phyloP scores from a whole-genome alignment of 257 asterid genomes.

The Salvia hispanica region DNA sequence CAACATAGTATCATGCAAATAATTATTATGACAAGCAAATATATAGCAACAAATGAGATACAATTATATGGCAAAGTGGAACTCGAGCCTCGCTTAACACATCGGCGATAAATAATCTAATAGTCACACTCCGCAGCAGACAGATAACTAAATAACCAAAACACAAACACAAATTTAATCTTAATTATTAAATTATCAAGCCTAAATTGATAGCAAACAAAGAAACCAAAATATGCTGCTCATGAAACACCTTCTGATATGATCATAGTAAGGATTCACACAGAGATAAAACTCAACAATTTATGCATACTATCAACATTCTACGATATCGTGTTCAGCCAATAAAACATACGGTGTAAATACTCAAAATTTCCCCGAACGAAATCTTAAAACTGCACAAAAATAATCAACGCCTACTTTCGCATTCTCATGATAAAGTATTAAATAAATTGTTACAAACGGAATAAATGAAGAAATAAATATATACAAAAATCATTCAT shows the following conservation, averaged over 20 bases:
- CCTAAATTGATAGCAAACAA: background rate
- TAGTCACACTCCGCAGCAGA: constrained; percentile 15
- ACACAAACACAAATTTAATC: constrained; percentile 13
- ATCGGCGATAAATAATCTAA: constrained; percentile 13
- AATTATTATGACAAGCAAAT: background rate
- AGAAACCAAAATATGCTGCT: background rate
- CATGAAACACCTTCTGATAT: background rate
- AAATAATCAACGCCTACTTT: background rate
- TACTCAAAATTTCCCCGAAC: constrained; percentile 21
- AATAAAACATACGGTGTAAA: constrained; percentile 12
- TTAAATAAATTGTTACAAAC: background rate
- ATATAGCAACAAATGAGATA: background rate
- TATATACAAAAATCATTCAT: background rate
- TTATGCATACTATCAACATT: background rate
- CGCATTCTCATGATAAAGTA: constrained; percentile 10
- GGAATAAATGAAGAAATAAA: background rate
- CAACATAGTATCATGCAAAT: background rate
- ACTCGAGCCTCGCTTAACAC: constrained; percentile 36
- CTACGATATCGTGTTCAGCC: constrained; percentile 9
- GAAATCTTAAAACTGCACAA: background rate
- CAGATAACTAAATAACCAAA: constrained; percentile 21
- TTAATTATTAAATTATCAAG: constrained; percentile 1
- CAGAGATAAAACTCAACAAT: background rate
- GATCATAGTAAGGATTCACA: background rate
- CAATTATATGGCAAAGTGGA: background rate